Conservation (phyloP, 352 stramenopile species). For the Pythium aristosporum region DNA sequence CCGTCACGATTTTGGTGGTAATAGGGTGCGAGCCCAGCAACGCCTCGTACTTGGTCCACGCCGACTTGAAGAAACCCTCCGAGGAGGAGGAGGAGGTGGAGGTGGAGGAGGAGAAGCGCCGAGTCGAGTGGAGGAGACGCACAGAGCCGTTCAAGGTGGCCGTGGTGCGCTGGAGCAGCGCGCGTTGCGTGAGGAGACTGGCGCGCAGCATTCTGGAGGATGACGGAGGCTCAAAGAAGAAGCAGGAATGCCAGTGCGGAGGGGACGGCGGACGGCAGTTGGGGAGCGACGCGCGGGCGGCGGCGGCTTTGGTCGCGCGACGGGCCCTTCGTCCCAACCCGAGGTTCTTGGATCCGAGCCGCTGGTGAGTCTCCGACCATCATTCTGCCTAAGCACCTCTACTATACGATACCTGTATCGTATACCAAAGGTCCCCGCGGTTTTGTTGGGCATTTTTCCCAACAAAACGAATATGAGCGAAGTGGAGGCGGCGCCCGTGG, state of each 20-base stretch:
- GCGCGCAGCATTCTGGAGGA: not conserved
- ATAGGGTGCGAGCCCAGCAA: constrained; percentile 60
- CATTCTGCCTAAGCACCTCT: not conserved
- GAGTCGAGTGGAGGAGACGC: constrained; percentile 3
- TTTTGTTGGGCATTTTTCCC: not conserved
- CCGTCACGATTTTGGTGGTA: constrained; percentile 67
- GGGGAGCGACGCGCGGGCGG: not conserved
- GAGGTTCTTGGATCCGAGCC: not conserved
- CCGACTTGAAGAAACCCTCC: constrained; percentile 26
- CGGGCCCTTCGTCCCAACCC: not conserved
- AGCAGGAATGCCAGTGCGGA: not conserved
- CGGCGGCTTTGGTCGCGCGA: not conserved
- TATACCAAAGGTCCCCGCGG: not conserved
- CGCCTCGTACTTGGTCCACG: constrained; percentile 54
- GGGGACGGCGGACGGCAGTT: not conserved
- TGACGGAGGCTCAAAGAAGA: not conserved
- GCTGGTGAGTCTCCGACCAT: not conserved
- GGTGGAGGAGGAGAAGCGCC: constrained; percentile 8
- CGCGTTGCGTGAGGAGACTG: constrained; percentile 5
- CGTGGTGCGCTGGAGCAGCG: not conserved
- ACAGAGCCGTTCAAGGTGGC: not conserved
- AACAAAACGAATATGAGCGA: constrained; percentile 9
- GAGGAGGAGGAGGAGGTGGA: constrained; percentile 15
- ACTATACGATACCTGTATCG: not conserved
- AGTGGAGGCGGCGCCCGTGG: constrained; percentile 11